Conservation (phyloP, 305 asterid genomes). For the Salvia sclarea region DNA sequence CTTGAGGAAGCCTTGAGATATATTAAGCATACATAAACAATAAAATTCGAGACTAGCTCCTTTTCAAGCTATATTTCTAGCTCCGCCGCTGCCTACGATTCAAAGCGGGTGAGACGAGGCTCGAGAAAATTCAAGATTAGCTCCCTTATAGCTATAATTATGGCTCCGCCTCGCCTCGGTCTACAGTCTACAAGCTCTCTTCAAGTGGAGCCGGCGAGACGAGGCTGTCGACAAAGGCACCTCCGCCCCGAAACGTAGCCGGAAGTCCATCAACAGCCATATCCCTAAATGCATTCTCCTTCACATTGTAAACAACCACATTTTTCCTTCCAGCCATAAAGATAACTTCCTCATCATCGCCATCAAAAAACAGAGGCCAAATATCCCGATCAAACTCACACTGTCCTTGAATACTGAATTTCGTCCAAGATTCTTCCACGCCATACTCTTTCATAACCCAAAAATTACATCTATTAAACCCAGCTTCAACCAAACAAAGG, state of each 20-base stretch:
- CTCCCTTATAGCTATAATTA: no score
- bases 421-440: slow-evolving; percentile 44
- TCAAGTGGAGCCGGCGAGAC: slow-evolving; percentile 25
- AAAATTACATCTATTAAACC: slow-evolving; percentile 15
- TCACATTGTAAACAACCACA: slow-evolving; percentile 31
- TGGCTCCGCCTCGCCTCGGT: no score
- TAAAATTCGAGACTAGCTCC: no score
- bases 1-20: no score
- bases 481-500: slow-evolving; percentile 41
- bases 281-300: slow-evolving; percentile 19
- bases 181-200: no score
- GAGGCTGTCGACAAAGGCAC: slow-evolving; percentile 38
- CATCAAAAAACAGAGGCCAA: slow-evolving; percentile 37
- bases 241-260: slow-evolving; percentile 20
- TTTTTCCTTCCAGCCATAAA: slow-evolving; percentile 22
- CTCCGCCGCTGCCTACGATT: no score
- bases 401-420: slow-evolving; percentile 3
- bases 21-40: no score
- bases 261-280: slow-evolving; percentile 36
- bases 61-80: no score
- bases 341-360: slow-evolving; percentile 42
- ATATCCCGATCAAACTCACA: not conserved
- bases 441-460: slow-evolving; percentile 67
- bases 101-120: no score
- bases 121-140: no score